Evolutionary conservation across 768 basidiomycete species (phyloP).

Genomic region (Strobilomyces confusus): DNA sequence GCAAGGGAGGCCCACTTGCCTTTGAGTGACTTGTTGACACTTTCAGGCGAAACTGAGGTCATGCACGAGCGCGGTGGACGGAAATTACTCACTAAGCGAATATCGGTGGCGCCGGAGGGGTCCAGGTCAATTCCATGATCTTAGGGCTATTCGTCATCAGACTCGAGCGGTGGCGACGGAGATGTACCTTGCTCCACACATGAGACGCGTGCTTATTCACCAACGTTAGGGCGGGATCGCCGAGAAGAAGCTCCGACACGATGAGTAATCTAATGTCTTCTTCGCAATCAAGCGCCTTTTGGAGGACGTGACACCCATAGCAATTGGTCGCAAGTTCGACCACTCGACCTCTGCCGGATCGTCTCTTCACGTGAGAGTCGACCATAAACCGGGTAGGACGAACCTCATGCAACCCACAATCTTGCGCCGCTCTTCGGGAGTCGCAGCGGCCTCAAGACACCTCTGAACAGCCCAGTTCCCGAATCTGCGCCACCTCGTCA

Average conservation of each 20-base stretch:
- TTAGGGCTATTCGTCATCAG: conserved; percentile 26
- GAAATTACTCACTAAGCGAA: conserved; percentile 64
- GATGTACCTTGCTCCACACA: conserved; percentile 81
- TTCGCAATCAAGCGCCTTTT: conserved; percentile 88
- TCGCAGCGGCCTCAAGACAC: conserved; percentile 77
- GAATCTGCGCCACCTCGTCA: conserved; percentile 47
- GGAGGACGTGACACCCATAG: conserved; percentile 85
- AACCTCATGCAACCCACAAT: conserved; percentile 87
- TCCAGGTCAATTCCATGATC: conserved; percentile 92
- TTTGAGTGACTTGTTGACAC: conserved; percentile 82
- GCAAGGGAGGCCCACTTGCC: conserved; percentile 88
- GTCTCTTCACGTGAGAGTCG: conserved; percentile 8
- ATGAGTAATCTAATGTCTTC: conserved; percentile 81
- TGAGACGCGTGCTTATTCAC: conserved; percentile 91
- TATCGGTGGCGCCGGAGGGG: conserved; percentile 81
- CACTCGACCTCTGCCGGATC: conserved; percentile 58
- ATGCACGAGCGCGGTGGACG: background rate
- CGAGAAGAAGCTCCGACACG: conserved; percentile 78
- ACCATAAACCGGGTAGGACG: conserved; percentile 9
- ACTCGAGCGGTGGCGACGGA: background rate
- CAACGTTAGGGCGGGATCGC: conserved; percentile 81
- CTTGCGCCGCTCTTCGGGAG: conserved; percentile 69
- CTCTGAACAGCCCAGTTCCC: conserved; percentile 91
- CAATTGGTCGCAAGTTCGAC: conserved; percentile 87
- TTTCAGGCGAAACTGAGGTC: conserved; percentile 26